Evolutionary conservation across 768 basidiomycete genomes (phyloP), one percentile per base, ranked within the genome.

Genomic region (Serendipita vermifera): DNA sequence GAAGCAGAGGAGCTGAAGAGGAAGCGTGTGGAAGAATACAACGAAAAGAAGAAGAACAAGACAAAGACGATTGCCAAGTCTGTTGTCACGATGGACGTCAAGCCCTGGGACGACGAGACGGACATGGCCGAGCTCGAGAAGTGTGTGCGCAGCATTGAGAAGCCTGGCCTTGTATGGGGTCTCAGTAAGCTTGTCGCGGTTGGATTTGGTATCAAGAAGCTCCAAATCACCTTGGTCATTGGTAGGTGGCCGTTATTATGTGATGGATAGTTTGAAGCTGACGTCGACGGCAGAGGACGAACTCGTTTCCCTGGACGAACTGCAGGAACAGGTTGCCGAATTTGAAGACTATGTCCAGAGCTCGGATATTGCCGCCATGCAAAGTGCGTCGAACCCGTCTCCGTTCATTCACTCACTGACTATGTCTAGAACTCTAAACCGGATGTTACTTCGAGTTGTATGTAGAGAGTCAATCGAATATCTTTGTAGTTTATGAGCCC

Each of bases 51-150:
- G 75, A 91, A 89, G 22, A 75, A 73, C 67, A 97, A 94, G 73
- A 78, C 83, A 61, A 92, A 96, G 76, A 73, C 85, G 33, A 71
- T 78, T 51, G 92, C 91, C 65, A 97, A 97, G 91, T 98, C 96
- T 62, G 82, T 99, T 59, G 96, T 99, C 53, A 99, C 94, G 43
- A 73, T 98, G 63, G 94, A 98, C 63, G 92, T 99, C 60, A 99
- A 99, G 73, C 93, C 94, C 36, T 96, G 92, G 94, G 94, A 98
- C 69, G 94, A 98, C 67, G 92, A 96, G 75, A 99, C 96, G 53
- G 90, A 97, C 71, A 93, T 99, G 93, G 77, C 66, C 39, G 86
- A 74, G 53, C 76, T 98, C 63, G 94, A 98, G 71, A 70, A 75
- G 14, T 65, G 77, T 38, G 94, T 98, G 55, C 82, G 96, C 59